Base-by-base conservation (phyloP, 768 basidiomycete species). In the Termitomyces sp. region DNA sequence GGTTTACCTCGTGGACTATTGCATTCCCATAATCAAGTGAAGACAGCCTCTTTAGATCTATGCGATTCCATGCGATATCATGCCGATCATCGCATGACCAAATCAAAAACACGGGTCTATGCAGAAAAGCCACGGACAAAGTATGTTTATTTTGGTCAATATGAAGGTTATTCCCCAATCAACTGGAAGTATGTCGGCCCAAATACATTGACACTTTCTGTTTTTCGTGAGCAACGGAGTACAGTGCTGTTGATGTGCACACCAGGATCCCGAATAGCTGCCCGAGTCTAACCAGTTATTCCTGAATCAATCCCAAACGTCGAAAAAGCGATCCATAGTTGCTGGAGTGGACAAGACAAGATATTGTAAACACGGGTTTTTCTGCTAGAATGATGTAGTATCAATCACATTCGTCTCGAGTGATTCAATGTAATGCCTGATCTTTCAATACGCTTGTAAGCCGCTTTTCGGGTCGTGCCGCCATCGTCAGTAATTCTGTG, bases 151-250 rank as follows among this genome's bases (percentile, higher is more conserved):
- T 16, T 22, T 10, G 35, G 16, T 18, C 32, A 49, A 7, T 20
- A 28, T n/a, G 3, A 61, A 20, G 9, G 36, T 52, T 32, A 42
- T 43, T 18, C 53, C 47, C 61, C 63, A 66, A 42, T 63, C 33
- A 18, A 40, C 24, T 2, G 60, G 59, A 38, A 10, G 26, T 16
- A 66, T 61, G 22, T 64, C 65, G n/a, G 63, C 61, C 65, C 63
- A 64, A 20, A 61, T 28, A 58, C 61, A 62, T 40, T 53, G 46
- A 32, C 46, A 52, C 46, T 62, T 54, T 38, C n/a, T n/a, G n/a
- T 56, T 54, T 4, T 4, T 26, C 26, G 26, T 26, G 26, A 26
- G 26, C 2, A 26, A 26, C 26, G 26, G 26, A 26, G 26, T 26
- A 26, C 26, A 26, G 26, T 26, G 26, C 26, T 26, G 26, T 26